Conservation (phyloP, 2,329 filamentous ascomycete species). For the Diplodia corticola region DNA sequence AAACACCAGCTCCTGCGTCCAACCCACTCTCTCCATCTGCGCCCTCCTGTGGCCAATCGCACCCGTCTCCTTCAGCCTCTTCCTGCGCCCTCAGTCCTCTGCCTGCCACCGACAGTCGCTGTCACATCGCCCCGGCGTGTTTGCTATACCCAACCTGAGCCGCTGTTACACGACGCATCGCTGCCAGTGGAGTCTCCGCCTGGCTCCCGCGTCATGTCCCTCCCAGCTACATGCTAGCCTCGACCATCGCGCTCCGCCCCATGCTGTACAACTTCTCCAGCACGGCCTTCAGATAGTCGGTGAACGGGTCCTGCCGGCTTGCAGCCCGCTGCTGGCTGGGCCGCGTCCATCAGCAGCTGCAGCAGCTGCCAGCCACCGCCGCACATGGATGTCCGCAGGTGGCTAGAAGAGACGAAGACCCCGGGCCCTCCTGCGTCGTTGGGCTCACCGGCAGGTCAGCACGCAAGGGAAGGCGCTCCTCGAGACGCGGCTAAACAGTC, state of each 20-base stretch:
- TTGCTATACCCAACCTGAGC: slow-evolving; percentile 2
- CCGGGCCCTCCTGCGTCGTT: slow-evolving; percentile 30
- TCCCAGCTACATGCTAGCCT: slow-evolving; percentile 21
- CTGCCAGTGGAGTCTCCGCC: slow-evolving; percentile 25
- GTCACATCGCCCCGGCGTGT: slow-evolving; percentile 10
- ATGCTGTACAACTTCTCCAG: slow-evolving; percentile 33
- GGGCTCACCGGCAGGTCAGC: slow-evolving; percentile 29
- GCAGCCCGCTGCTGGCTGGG: slow-evolving; percentile 26
- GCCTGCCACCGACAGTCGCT: slow-evolving; percentile 17
- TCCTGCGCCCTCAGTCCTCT: slow-evolving; percentile 11
- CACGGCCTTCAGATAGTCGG: slow-evolving; percentile 22
- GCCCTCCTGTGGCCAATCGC: slow-evolving; percentile 9
- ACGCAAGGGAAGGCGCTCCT: slow-evolving; percentile 27
- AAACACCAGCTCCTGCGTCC: slow-evolving; percentile 4
- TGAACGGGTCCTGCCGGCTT: slow-evolving; percentile 19
- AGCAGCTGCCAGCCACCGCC: slow-evolving; percentile 15
- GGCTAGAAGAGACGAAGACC: slow-evolving; percentile 45
- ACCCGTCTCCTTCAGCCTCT: slow-evolving; percentile 7
- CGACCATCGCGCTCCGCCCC: slow-evolving; percentile 13
- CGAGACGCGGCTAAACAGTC: slow-evolving; percentile 20
- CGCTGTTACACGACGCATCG: slow-evolving; percentile 32
- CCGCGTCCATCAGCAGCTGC: slow-evolving; percentile 22
- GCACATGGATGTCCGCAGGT: slow-evolving; percentile 48
- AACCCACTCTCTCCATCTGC: slow-evolving; percentile 6
- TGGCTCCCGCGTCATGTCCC: slow-evolving; percentile 27